Evolutionary conservation across 495 filamentous ascomycete genomes (phyloP).

Genomic region (Achaetomiella virescens): DNA sequence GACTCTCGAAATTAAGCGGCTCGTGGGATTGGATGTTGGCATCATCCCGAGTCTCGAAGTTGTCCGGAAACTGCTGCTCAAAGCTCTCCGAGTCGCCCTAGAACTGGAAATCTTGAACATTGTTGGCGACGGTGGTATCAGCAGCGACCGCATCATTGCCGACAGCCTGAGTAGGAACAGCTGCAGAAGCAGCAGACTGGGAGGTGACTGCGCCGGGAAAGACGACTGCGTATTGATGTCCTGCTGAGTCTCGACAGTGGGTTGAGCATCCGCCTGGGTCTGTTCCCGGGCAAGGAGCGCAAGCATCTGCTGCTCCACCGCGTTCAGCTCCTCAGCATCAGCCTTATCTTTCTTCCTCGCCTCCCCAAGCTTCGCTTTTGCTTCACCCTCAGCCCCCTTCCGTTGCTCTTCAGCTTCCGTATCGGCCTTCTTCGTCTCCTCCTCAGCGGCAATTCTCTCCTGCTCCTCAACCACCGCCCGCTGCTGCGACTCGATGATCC

Average conservation of each 20-base stretch:
- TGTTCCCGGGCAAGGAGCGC: not conserved
- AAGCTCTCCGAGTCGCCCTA: conserved; percentile 8
- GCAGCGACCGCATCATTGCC: not conserved
- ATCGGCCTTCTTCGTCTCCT: not conserved
- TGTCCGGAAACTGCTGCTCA: conserved; percentile 1
- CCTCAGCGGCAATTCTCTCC: not conserved
- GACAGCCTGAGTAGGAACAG: not conserved
- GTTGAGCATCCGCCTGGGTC: not conserved
- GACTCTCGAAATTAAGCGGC: not conserved
- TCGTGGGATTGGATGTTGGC: not conserved
- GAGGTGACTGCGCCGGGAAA: too few relatives aligned
- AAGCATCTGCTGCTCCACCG: not conserved
- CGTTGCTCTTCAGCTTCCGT: not conserved
- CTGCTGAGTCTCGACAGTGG: not conserved
- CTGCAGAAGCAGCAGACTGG: not conserved
- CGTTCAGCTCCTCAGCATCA: not conserved
- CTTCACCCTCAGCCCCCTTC: not conserved
- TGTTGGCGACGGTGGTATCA: not conserved
- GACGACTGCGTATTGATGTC: not conserved
- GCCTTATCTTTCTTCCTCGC: not conserved
- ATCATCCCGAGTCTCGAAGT: not conserved
- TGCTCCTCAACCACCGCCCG: not conserved
- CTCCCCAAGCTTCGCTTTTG: not conserved
- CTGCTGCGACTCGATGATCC: conserved; percentile 1
- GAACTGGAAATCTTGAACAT: conserved; percentile 8